phyloP scores from a whole-genome alignment of 73 alveolate genomes.

The Paramecium bursaria region DNA sequence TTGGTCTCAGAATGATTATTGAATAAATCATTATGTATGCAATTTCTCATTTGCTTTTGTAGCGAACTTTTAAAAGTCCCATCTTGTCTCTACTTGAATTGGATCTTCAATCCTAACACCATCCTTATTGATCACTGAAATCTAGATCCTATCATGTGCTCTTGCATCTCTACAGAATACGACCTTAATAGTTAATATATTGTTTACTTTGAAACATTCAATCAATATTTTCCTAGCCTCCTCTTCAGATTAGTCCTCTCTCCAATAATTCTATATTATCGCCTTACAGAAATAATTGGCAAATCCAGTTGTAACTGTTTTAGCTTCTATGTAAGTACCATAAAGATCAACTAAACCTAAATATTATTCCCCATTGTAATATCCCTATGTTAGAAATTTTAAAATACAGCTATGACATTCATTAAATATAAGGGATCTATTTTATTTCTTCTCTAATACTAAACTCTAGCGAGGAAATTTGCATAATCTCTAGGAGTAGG shows the following conservation, averaged over 20 bases:
- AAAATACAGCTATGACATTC: constrained; percentile 76
- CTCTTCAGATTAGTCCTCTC: constrained; percentile 51
- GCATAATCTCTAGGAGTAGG: constrained; percentile 86
- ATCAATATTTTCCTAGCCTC: constrained; percentile 58
- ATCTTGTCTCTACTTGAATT: constrained; percentile 57
- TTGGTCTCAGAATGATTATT: constrained; percentile 25
- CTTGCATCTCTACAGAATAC: constrained; percentile 70
- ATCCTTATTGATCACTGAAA: constrained; percentile 41
- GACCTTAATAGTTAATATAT: neutral
- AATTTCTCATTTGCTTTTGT: constrained; percentile 66
- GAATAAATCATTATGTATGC: constrained; percentile 60
- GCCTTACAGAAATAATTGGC: constrained; percentile 67
- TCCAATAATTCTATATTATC: constrained; percentile 63
- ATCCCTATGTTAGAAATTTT: neutral
- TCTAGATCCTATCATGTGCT: constrained; percentile 66
- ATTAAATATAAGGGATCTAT: constrained; percentile 83
- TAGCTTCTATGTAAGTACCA: constrained; percentile 68
- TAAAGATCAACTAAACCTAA: constrained; percentile 61
- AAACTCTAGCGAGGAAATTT: constrained; percentile 75
- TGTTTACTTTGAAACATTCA: constrained; percentile 56
- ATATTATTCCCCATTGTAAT: constrained; percentile 56
- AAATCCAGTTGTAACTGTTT: constrained; percentile 65
- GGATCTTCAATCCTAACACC: constrained; percentile 63
- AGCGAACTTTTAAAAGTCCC: constrained; percentile 61
- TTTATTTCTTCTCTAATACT: constrained; percentile 82